Percentiles rank a stretch among this genome's conserved stretches.
phyloP scores from a whole-genome alignment of 139 green algal genomes.

The Chlamydomonas schloesseri region DNA sequence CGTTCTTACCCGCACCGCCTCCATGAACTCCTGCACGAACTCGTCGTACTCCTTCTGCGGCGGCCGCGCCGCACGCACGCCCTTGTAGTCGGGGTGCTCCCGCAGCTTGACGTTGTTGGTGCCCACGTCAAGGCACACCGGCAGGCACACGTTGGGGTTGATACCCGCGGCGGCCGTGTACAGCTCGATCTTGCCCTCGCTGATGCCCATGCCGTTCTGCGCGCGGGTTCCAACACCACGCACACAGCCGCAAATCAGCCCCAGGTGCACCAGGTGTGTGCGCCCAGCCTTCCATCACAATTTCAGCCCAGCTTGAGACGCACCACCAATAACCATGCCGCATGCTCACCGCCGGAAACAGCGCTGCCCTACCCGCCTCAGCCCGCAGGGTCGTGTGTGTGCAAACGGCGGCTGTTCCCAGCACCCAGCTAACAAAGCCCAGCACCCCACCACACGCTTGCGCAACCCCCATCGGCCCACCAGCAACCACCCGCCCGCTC shows the following conservation, averaged over 20 bases:
- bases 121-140: constrained; percentile 90
- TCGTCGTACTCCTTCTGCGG: constrained; percentile 61
- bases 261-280: too few species aligned
- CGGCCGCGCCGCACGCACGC: background rate
- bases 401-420: too few species aligned
- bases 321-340: too few species aligned
- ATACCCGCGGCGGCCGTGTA: constrained; percentile 74
- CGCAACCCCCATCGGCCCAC: too few species aligned
- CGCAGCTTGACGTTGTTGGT: constrained; percentile 85
- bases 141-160: constrained; percentile 77
- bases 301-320: too few species aligned
- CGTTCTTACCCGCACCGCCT: constrained; percentile 43
- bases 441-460: too few species aligned
- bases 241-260: too few species aligned
- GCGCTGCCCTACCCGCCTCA: too few species aligned
- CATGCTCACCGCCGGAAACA: too few species aligned
- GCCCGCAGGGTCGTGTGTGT: too few species aligned
- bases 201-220: constrained; percentile 87
- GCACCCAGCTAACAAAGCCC: too few species aligned
- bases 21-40: constrained; percentile 77
- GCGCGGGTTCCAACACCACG: background rate
- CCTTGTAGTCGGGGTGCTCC: constrained; percentile 72
- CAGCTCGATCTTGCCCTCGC: constrained; percentile 84
- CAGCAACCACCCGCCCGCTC: background rate
- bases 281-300: too few species aligned